A percentile compares a stretch with the other conserved stretches of the same genome.
These are phyloP conservation scores for Moricandia arvensis DNA, from an alignment of 345 rosid species.

Conservation along the genomic window DNA sequence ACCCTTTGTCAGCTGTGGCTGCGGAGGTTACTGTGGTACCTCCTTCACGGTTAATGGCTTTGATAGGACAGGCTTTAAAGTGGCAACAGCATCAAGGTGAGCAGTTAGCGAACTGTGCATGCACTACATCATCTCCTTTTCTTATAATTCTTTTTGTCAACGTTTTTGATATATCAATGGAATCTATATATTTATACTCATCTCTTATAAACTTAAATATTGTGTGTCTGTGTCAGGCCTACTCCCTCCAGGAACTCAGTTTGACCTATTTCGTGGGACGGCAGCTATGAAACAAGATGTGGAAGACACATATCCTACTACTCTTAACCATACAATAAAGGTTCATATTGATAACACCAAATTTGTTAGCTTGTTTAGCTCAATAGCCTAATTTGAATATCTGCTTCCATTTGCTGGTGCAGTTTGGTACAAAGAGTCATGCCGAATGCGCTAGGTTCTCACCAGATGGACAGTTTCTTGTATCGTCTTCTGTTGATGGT, in stretches of 20 bases:
- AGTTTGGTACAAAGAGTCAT: conserved; percentile 95
- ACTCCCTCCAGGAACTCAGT: conserved; percentile 98
- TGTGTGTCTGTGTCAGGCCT: conserved; percentile 51
- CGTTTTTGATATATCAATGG: background rate
- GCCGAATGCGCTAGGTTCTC: conserved; percentile 96
- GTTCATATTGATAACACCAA: conserved; percentile 47
- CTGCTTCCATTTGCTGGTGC: conserved; percentile 34
- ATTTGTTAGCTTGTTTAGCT: conserved; percentile 6
- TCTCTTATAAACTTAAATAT: background rate
- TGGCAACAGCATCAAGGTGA: conserved; percentile 99
- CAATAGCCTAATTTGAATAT: conserved; percentile 1
- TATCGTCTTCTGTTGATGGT: conserved; percentile 94
- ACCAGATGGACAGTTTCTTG: conserved; percentile 97
- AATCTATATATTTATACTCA: no score
- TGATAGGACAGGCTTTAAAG: conserved; percentile 93
- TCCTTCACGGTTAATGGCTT: conserved; percentile 96
- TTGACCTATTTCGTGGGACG: conserved; percentile 93
- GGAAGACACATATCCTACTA: conserved; percentile 84
- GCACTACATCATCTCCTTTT: background rate
- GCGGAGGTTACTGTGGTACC: conserved; percentile 94
- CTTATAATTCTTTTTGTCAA: background rate
- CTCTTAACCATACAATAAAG: conserved; percentile 78
- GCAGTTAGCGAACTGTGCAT: conserved; percentile 22
- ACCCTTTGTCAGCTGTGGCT: conserved; percentile 60
- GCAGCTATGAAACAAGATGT: conserved; percentile 99